Evolutionary conservation across 768 basidiomycete genomes (phyloP), one percentile per base, ranked within the genome.

Genomic region (Boletus pseudopeckii): DNA sequence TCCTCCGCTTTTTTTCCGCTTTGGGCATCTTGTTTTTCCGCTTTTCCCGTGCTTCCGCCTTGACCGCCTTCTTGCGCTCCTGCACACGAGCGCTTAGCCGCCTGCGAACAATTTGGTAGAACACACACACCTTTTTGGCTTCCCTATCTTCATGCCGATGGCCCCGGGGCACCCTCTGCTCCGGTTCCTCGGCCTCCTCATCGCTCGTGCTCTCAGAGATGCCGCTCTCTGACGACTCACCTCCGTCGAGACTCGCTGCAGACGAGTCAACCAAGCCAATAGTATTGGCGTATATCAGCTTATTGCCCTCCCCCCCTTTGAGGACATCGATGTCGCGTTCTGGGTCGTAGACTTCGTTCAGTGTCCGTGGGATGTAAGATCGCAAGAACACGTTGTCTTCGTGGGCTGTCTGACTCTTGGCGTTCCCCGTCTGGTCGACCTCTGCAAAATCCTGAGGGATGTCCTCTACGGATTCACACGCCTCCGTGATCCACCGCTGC

Each of bases 11-110:
- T 77, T 98, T 98, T 72, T 96, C 92, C 39, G 88, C 84, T 68
- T 98, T 98, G 43, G 95, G 90, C 79, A 98, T 92, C 75, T 98
- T 98, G 61, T 82, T 78, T 71, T 93, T 92, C 56, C 96, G 80
- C 69, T 82, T 89, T 74, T 97, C 94, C 64, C 86, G 80, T 37
- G 89, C 85, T 69, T 91, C 90, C 51, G 85, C 86, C 69, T 98
- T 98, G 26, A 80, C 82, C 5, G 85, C 84, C 67, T 91, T 91
- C 74, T 98, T 98, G 22, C 95, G 84, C 70, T 95, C 93, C 94
- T 96, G 60, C 17, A 53, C 48, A 51, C 51, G 55, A 52, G 34
- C 53, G 48, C 50, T 56, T 37, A 45, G 52, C 51, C 33, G 32
- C 40, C 44, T 33, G 58, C 22, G 52, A 47, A 42, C 34, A 52